A percentile compares a stretch with the other conserved stretches of the same genome.
Conservation (phyloP, 768 basidiomycete genomes). For the Phanerochaete sordida region DNA sequence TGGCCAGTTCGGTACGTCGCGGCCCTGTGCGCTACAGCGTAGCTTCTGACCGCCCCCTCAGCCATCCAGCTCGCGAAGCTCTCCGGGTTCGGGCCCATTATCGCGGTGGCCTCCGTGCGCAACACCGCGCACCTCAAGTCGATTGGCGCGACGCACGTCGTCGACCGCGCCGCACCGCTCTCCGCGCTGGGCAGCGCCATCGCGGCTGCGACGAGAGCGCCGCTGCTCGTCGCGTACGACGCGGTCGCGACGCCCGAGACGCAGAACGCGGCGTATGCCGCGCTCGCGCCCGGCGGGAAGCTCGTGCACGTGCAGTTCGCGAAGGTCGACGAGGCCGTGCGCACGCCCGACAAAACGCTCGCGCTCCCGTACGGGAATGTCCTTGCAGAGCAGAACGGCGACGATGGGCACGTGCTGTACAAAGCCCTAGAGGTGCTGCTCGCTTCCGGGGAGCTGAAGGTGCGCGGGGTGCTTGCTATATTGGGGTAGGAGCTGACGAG, state of each 20-base stretch:
- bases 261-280: conserved; percentile 18
- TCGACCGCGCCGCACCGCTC: conserved; percentile 19
- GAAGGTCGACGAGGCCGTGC: conserved; percentile 9
- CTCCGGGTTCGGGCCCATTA: conserved; percentile 19
- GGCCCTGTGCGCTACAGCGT: background rate
- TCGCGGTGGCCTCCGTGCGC: conserved; percentile 25
- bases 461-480: conserved; percentile 2
- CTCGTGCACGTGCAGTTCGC: conserved; percentile 16
- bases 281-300: conserved; percentile 22
- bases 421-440: conserved; percentile 12
- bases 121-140: conserved; percentile 18
- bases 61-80: conserved; percentile 9
- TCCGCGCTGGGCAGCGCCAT: background rate
- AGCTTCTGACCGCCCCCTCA: background rate
- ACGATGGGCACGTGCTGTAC: conserved; percentile 17
- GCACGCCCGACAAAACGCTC: conserved; percentile 40
- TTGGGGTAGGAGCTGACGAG: background rate
- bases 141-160: conserved; percentile 28
- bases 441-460: conserved; percentile 18
- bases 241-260: conserved; percentile 18
- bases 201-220: conserved; percentile 10
- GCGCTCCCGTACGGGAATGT: conserved; percentile 37
- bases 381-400: conserved; percentile 2
- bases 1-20: conserved; percentile 34
- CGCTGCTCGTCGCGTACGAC: conserved; percentile 23